Conservation (phyloP, 2,329 filamentous ascomycete genomes). For the Cucurbitaria berberidis region DNA sequence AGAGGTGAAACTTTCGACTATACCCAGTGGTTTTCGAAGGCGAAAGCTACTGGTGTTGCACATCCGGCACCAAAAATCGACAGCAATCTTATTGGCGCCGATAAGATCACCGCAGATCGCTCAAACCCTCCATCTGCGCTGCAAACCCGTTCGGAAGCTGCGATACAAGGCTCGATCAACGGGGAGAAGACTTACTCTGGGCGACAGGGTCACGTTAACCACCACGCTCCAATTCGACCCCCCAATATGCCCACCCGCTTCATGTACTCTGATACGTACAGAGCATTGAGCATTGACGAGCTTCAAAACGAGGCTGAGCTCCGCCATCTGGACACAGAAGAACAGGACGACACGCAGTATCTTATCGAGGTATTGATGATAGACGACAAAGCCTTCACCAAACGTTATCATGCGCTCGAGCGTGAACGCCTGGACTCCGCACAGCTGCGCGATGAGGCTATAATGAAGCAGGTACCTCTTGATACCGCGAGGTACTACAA, state of each 20-base stretch:
- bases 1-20: not conserved
- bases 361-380: not conserved
- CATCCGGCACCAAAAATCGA: not conserved
- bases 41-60: not conserved
- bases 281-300: not conserved
- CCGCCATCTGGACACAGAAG: not conserved
- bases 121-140: not conserved
- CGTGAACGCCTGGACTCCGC: not conserved
- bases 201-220: not conserved
- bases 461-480: not conserved
- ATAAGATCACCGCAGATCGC: not conserved
- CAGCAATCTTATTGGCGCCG: not conserved
- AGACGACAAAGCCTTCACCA: not conserved
- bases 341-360: not conserved
- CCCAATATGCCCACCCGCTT: not conserved
- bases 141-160: not conserved
- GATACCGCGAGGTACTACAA: not conserved
- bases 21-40: not conserved
- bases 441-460: not conserved
- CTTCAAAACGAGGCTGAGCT: not conserved
- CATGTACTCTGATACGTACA: not conserved
- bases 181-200: not conserved
- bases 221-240: not conserved
- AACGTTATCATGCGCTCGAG: not conserved
- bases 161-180: not conserved